Evolutionary conservation across 176 grass and related monocot species (phyloP).

Genomic region (Juncus effusus): DNA sequence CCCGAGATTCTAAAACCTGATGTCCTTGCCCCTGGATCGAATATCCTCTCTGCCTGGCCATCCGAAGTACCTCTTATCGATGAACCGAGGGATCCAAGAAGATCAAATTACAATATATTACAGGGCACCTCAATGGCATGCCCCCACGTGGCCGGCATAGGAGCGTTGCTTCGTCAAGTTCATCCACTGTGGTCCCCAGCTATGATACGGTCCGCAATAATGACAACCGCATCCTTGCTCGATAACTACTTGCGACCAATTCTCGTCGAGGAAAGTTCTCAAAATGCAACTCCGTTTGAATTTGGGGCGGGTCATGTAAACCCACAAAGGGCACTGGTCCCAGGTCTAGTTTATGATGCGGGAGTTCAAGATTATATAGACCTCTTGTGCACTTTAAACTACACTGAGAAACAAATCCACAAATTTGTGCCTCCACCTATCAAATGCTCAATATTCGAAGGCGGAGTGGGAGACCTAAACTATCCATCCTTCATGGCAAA

Average conservation of each 20-base stretch:
- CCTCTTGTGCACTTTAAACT: constrained; percentile 53
- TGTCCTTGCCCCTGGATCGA: constrained; percentile 21
- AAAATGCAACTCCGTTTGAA: constrained; percentile 49
- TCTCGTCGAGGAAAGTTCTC: constrained; percentile 15
- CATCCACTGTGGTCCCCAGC: constrained; percentile 68
- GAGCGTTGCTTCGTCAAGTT: constrained; percentile 40
- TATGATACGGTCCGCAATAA: constrained; percentile 64
- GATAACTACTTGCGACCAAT: constrained; percentile 46
- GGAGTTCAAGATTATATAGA: constrained; percentile 47
- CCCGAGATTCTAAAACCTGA: constrained; percentile 35
- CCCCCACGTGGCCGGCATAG: constrained; percentile 65
- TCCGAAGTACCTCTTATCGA: not conserved
- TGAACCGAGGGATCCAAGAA: not conserved
- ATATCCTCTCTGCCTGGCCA: constrained; percentile 32
- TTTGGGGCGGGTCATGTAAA: constrained; percentile 60
- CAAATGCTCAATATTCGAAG: constrained; percentile 34
- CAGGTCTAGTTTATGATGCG: constrained; percentile 57
- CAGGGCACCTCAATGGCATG: constrained; percentile 72
- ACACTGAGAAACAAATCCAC: constrained; percentile 26
- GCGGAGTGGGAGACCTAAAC: constrained; percentile 50
- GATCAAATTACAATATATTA: constrained; percentile 9
- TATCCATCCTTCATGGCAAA: constrained; percentile 71
- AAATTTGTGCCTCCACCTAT: constrained; percentile 35
- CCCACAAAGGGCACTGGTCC: constrained; percentile 51
- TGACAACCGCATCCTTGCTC: constrained; percentile 59